These are phyloP conservation scores for Pseudozyma sp. DNA, from an alignment of 1,284 basidiomycete genomes.

Conservation along the genomic window DNA sequence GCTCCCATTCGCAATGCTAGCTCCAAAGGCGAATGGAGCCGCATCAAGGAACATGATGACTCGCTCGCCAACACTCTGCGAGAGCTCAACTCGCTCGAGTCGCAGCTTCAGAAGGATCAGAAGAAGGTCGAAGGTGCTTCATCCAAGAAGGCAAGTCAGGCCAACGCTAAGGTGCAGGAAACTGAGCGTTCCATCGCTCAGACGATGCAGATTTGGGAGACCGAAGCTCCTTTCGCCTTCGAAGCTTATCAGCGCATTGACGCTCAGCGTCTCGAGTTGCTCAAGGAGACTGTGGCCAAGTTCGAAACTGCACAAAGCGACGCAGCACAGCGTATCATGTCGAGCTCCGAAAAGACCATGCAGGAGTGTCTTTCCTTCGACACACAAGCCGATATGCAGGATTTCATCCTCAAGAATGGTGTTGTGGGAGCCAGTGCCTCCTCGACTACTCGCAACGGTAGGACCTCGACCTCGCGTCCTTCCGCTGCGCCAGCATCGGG, in stretches of 20 bases:
- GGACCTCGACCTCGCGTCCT: constrained; percentile 17
- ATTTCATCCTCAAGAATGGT: constrained; percentile 58
- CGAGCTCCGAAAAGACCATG: constrained; percentile 60
- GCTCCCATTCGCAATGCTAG: constrained; percentile 63
- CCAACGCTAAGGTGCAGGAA: constrained; percentile 53
- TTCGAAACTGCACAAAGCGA: constrained; percentile 63
- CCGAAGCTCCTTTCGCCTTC: constrained; percentile 57
- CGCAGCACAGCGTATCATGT: constrained; percentile 57
- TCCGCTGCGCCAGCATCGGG: not conserved
- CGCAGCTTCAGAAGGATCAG: constrained; percentile 63
- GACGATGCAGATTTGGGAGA: constrained; percentile 58
- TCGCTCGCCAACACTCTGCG: constrained; percentile 52
- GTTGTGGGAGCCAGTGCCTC: constrained; percentile 1
- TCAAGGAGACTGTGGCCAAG: constrained; percentile 62
- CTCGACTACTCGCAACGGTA: constrained; percentile 23
- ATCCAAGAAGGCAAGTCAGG: constrained; percentile 55
- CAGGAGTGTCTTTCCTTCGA: constrained; percentile 59
- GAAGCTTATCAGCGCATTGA: constrained; percentile 64
- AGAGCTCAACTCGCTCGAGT: constrained; percentile 64
- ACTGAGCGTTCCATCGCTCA: constrained; percentile 55
- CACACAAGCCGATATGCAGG: constrained; percentile 60
- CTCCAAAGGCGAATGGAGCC: constrained; percentile 58
- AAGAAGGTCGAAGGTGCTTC: constrained; percentile 62
- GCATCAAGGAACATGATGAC: constrained; percentile 61
- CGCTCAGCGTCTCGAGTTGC: constrained; percentile 56